phyloP scores from a whole-genome alignment of 2,329 filamentous ascomycete species.

The Hortaea werneckii region DNA sequence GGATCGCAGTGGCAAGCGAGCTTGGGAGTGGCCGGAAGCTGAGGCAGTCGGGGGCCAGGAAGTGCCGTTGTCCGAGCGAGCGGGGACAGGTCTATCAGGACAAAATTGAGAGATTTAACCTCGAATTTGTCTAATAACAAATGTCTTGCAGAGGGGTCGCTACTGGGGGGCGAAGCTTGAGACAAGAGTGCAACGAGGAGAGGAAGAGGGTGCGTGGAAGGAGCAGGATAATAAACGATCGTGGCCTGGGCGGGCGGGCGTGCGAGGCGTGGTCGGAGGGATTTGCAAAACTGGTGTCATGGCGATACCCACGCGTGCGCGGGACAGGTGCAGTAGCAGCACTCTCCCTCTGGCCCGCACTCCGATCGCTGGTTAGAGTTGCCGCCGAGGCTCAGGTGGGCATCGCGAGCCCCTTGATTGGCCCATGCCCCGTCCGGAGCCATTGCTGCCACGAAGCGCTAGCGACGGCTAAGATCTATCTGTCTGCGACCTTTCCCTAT shows the following conservation, averaged over 20 bases:
- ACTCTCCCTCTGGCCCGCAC: neutral
- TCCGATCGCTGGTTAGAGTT: neutral
- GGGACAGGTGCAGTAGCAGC: no score
- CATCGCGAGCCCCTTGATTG: no score
- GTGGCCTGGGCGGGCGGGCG: neutral
- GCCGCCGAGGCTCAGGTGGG: neutral
- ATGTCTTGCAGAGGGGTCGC: slow-evolving; percentile 7
- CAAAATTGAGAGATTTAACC: slow-evolving; percentile 2
- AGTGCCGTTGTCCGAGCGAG: neutral
- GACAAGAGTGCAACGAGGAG: neutral
- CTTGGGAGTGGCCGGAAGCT: no score
- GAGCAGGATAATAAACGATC: neutral
- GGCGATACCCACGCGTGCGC: neutral
- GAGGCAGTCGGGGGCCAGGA: neutral
- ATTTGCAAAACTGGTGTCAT: neutral
- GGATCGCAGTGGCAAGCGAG: no score
- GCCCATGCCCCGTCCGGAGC: no score
- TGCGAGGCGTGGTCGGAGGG: neutral
- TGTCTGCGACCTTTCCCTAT: no score
- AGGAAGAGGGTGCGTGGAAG: neutral
- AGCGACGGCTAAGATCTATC: no score
- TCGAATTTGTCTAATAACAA: slow-evolving; percentile 23
- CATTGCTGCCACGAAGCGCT: no score
- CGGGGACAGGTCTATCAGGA: neutral
- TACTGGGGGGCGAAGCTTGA: neutral